phyloP scores from a whole-genome alignment of 2,329 filamentous ascomycete species.

The Hymenoscyphus fraxineus region DNA sequence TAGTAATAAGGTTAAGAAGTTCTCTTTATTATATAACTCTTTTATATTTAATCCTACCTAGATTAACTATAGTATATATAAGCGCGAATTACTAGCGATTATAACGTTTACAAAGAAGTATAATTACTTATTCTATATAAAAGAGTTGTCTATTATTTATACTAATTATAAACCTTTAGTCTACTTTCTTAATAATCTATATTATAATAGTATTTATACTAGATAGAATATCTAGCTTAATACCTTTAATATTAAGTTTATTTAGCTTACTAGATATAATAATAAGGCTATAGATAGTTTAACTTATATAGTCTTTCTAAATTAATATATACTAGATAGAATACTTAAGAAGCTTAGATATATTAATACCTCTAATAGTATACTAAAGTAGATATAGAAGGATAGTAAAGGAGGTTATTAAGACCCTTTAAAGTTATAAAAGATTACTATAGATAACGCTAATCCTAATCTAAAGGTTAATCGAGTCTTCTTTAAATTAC shows the following conservation, averaged over 20 bases:
- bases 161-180: background rate
- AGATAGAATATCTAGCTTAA: background rate
- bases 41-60: background rate
- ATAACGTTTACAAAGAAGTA: background rate
- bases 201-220: background rate
- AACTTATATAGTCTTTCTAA: background rate
- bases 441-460: too few relatives aligned
- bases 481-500: too few relatives aligned
- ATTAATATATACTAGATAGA: background rate
- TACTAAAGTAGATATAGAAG: background rate
- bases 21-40: background rate
- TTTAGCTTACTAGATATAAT: background rate
- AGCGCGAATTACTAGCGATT: background rate
- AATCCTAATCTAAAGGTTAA: too few relatives aligned
- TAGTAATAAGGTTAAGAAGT: background rate
- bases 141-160: background rate
- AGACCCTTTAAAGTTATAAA: background rate
- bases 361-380: background rate
- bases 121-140: background rate
- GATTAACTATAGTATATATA: background rate
- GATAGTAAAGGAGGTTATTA: background rate
- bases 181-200: background rate
- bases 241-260: background rate
- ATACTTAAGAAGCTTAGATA: background rate
- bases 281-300: background rate